phyloP scores from a whole-genome alignment of 139 green algal genomes.

The Zygnema cylindricum region DNA sequence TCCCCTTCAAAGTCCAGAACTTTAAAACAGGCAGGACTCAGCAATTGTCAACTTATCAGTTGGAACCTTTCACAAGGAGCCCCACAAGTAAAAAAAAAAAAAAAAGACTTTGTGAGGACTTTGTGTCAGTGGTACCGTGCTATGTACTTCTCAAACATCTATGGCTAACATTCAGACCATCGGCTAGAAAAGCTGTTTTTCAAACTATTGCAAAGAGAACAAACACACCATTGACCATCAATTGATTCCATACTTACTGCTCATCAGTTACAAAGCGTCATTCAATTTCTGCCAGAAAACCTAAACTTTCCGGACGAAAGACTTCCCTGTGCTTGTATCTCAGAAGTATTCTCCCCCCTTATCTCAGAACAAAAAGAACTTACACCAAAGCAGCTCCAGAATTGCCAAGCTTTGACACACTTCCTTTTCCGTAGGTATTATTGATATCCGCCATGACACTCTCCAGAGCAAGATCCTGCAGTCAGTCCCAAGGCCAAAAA shows the following conservation, averaged over 20 bases:
- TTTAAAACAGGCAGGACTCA: neutral
- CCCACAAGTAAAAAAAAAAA: too few relatives aligned
- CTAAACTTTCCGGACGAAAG: neutral
- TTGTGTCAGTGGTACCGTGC: too few relatives aligned
- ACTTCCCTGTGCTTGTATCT: too few relatives aligned
- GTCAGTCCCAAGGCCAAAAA: too few relatives aligned
- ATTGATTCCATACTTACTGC: neutral
- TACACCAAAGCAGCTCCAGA: neutral
- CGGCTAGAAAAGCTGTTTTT: too few relatives aligned
- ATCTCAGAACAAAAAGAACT: too few relatives aligned
- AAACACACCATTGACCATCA: neutral
- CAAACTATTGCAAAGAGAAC: neutral
- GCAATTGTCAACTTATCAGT: neutral
- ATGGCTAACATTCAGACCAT: too few relatives aligned
- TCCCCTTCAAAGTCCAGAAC: neutral
- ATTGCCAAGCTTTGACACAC: neutral
- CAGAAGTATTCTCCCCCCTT: too few relatives aligned
- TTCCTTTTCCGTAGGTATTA: conserved; percentile 26
- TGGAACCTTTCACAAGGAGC: neutral
- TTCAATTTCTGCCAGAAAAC: neutral
- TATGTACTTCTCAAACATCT: too few relatives aligned
- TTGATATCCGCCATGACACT: conserved; percentile 35
- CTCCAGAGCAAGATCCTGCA: too few relatives aligned
- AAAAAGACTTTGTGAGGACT: too few relatives aligned
- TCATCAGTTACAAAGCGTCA: neutral